Evolutionary conservation across 352 stramenopile species (phyloP), one percentile per base, ranked within the genome.

Genomic region (Salisapilia sapeloensis): DNA sequence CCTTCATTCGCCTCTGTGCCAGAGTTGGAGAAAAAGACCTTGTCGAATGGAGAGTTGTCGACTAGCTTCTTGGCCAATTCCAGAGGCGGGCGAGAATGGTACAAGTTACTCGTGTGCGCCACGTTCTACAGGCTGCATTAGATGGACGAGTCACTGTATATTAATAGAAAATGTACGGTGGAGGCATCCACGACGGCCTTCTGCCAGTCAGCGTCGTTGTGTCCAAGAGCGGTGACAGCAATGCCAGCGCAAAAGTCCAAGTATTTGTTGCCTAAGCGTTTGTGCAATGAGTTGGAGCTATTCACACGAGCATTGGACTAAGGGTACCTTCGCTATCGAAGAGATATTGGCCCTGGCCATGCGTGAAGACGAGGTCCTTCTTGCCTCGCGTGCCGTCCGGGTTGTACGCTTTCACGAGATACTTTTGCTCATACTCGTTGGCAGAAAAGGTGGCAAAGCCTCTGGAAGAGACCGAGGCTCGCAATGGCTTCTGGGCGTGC

Each of bases 11-110:
- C 74, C 48, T 96, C 84, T 11, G 80, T 93, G 34, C 94, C 69
- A 2, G 72, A 95, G 57, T 99, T 99, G 53, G 82, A 96, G 60
- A 99, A 98, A 60, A 99, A 99, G n/a, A 92, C 93, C 52, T 96
- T 96, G 53, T 92, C 76, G 39, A 97, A 93, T 26, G 66, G 70
- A n/a, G 80, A 96, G 49, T 97, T 96, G 42, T 96, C 75, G 38
- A 96, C 83, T 4, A 99, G 65, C 56, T 72, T 96, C 46, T 95
- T 78, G 15, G 92, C 94, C 15, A 99, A 60, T 29, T 90, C 54
- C 19, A 93, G 80, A 36, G 95, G 90, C 25, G 84, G 56, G n/a
- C 81, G 65, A 12, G 93, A 96, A 47, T 96, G 95, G 62, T 97
- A 98, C 31, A 98, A 60, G 56, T 98, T 98, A 59, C 62, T 93